These are phyloP conservation scores for Conringia planisiliqua DNA, from an alignment of 345 rosid species.

Conservation along the genomic window DNA sequence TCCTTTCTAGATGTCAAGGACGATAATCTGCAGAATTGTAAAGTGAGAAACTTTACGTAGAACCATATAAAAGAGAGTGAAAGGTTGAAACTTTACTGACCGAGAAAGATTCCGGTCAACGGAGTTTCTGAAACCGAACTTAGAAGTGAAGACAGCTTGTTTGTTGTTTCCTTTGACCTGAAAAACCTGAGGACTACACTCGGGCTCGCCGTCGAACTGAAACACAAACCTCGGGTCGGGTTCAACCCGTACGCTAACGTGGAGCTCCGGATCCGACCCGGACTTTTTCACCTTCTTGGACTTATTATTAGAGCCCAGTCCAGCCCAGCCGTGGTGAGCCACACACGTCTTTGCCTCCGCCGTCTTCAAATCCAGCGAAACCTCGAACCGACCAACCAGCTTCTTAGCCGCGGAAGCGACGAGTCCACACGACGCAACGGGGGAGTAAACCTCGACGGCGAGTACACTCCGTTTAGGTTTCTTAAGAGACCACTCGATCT, in stretches of 20 bases:
- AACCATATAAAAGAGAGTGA: too few species aligned
- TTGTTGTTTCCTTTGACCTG: slow-evolving; percentile 69
- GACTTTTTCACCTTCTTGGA: slow-evolving; percentile 23
- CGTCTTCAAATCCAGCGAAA: slow-evolving; percentile 51
- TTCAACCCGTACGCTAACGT: slow-evolving; percentile 51
- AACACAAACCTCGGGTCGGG: slow-evolving; percentile 81
- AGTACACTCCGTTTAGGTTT: slow-evolving; percentile 14
- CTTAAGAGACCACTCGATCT: slow-evolving; percentile 30
- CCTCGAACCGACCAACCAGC: slow-evolving; percentile 47
- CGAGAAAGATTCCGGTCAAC: slow-evolving; percentile 54
- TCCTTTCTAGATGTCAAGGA: slow-evolving; percentile 44
- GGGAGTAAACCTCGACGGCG: slow-evolving; percentile 44
- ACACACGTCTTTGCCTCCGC: slow-evolving; percentile 43
- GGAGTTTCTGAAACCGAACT: slow-evolving; percentile 59
- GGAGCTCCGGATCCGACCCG: slow-evolving; percentile 40
- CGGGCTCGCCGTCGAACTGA: slow-evolving; percentile 76
- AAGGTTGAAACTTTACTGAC: slow-evolving; percentile 30
- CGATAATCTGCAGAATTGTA: slow-evolving; percentile 45
- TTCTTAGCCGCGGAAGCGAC: slow-evolving; percentile 35
- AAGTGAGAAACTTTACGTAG: too few species aligned
- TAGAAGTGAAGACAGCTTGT: slow-evolving; percentile 88
- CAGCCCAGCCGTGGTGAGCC: slow-evolving; percentile 63
- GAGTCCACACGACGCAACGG: slow-evolving; percentile 39
- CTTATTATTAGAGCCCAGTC: slow-evolving; percentile 25
- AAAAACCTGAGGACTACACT: slow-evolving; percentile 84